A percentile compares a stretch with the other conserved stretches of the same genome.
phyloP scores from a whole-genome alignment of 108 stramenopile genomes.

The Cyclotella sp. region DNA sequence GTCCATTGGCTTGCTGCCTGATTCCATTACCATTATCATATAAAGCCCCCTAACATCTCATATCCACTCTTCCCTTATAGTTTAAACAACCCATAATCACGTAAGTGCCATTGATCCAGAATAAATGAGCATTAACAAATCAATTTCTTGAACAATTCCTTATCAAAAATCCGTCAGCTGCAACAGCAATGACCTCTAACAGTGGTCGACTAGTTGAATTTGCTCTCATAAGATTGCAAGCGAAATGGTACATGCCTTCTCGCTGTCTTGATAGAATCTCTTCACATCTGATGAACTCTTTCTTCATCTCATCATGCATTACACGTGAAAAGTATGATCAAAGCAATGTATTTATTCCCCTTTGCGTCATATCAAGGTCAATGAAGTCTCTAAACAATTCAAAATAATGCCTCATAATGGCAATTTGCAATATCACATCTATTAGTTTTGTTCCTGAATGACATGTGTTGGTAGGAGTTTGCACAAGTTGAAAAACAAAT shows the following conservation, averaged over 20 bases:
- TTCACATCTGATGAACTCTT: conserved; percentile 22
- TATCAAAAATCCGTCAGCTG: too few species aligned
- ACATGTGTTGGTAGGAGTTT: not conserved
- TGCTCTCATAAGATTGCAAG: conserved; percentile 7
- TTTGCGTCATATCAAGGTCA: conserved; percentile 26
- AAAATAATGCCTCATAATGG: conserved; percentile 33
- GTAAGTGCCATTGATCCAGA: not conserved
- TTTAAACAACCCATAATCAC: conserved; percentile 6
- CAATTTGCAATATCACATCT: conserved; percentile 24
- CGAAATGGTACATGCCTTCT: not conserved
- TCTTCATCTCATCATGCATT: conserved; percentile 2
- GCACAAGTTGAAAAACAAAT: conserved; percentile 12
- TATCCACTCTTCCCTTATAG: not conserved
- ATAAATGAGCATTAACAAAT: conserved; percentile 1
- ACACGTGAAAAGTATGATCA: conserved; percentile 19
- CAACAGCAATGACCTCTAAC: not conserved
- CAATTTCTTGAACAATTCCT: not conserved
- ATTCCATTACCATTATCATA: too few species aligned
- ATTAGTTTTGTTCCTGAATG: not conserved
- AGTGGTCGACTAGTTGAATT: conserved; percentile 12
- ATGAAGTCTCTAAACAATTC: conserved; percentile 24
- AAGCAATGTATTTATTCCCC: not conserved
- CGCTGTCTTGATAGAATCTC: conserved; percentile 31
- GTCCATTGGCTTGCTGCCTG: too few species aligned
- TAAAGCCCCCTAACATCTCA: too few species aligned